A percentile compares a stretch with the other conserved stretches of the same genome.
phyloP scores from a whole-genome alignment of 192 early-diverging fungal species.

The Coemansia sp. region DNA sequence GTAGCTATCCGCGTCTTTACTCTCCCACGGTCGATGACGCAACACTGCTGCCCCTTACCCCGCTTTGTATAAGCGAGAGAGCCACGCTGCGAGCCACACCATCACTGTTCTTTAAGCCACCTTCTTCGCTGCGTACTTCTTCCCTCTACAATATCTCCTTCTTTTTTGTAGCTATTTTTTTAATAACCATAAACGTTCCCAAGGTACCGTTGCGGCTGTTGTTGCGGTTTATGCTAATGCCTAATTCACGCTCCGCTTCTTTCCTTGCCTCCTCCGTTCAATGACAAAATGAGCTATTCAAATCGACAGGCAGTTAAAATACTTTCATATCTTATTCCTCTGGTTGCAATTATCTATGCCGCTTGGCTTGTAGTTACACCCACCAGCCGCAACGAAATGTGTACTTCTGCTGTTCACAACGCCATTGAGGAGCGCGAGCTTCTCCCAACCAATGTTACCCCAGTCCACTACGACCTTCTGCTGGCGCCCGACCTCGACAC shows the following conservation, averaged over 20 bases:
- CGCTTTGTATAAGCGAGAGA: background rate
- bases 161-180: background rate
- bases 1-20: no score
- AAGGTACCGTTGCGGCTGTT: background rate
- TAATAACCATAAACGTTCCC: background rate
- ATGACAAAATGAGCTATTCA: background rate
- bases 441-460: slow-evolving; percentile 84
- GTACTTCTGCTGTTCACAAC: slow-evolving; percentile 27
- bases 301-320: background rate
- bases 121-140: background rate
- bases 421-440: slow-evolving; percentile 67
- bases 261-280: background rate
- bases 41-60: background rate
- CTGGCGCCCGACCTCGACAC: slow-evolving; percentile 81
- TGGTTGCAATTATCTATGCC: slow-evolving; percentile 17
- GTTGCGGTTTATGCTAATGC: no score
- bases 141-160: background rate
- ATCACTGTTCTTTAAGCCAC: background rate
- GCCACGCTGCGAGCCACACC: background rate
- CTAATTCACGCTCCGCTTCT: no score
- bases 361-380: slow-evolving; percentile 28
- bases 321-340: slow-evolving; percentile 13
- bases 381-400: slow-evolving; percentile 23
- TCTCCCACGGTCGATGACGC: no score
- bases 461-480: slow-evolving; percentile 80